These are phyloP conservation scores for Davidsoniella neocaledoniae DNA, from an alignment of 2,329 filamentous ascomycete genomes.

Conservation along the genomic window DNA sequence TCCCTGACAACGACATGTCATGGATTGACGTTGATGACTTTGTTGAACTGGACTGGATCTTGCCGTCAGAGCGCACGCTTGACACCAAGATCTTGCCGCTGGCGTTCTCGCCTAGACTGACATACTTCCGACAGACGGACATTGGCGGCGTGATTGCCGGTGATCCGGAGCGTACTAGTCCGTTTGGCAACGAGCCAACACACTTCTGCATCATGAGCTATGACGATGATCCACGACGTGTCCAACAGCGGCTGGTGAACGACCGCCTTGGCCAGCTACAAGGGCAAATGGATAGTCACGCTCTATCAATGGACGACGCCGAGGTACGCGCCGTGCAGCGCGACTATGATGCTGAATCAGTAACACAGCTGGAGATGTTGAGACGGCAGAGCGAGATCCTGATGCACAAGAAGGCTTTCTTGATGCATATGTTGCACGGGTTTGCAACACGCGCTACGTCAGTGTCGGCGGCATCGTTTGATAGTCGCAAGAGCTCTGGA, in stretches of 20 bases:
- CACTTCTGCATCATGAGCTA: constrained; percentile 92
- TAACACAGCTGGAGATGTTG: constrained; percentile 44
- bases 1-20: constrained; percentile 83
- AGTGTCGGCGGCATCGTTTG: constrained; percentile 1
- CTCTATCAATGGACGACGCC: constrained; percentile 54
- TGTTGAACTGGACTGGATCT: constrained; percentile 90
- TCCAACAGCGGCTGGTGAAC: constrained; percentile 74
- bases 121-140: constrained; percentile 94
- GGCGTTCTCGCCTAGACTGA: constrained; percentile 83
- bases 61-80: constrained; percentile 77
- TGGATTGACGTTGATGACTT: constrained; percentile 99
- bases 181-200: constrained; percentile 83
- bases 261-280: constrained; percentile 64
- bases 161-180: constrained; percentile 69
- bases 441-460: constrained; percentile 6
- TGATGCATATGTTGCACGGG: constrained; percentile 36
- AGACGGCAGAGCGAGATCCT: constrained; percentile 38
- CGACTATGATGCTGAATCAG: constrained; percentile 32
- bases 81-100: constrained; percentile 89
- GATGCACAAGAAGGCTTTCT: constrained; percentile 38
- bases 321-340: constrained; percentile 47
- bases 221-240: constrained; percentile 71
- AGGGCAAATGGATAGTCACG: constrained; percentile 60
- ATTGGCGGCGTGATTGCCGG: constrained; percentile 64
- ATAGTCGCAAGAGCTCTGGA: not conserved